A percentile compares a stretch with the other conserved stretches of the same genome.
Conservation (phyloP, 495 filamentous ascomycete genomes). For the Penicillium angulare region DNA sequence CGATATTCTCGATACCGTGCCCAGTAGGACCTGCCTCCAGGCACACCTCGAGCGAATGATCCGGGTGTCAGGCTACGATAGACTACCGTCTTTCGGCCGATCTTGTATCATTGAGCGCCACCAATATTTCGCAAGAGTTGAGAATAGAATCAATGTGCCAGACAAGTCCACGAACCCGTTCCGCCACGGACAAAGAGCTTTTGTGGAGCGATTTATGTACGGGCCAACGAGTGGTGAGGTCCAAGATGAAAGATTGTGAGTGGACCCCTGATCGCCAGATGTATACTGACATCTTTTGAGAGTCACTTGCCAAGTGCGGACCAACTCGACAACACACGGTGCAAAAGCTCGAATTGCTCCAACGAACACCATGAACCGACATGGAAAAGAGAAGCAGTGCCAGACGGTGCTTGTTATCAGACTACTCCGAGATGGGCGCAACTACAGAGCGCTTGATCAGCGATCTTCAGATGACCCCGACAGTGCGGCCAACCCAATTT, state of each 20-base stretch:
- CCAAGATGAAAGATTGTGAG: not conserved
- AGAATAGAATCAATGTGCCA: conserved; percentile 1
- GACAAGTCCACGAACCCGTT: conserved; percentile 1
- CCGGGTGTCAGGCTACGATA: not conserved
- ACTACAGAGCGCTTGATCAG: conserved; percentile 1
- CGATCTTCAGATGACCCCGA: not conserved
- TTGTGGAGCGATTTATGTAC: not conserved
- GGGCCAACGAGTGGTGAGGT: not conserved
- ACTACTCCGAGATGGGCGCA: not conserved
- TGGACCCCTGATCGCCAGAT: not conserved
- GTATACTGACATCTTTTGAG: not conserved
- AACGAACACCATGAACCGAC: not conserved
- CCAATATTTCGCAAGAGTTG: not conserved
- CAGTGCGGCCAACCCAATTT: conserved; percentile 2
- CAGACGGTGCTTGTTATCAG: not conserved
- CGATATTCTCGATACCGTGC: not conserved
- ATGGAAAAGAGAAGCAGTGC: not conserved
- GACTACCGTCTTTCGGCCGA: not conserved
- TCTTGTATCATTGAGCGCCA: not conserved
- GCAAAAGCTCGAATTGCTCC: not conserved
- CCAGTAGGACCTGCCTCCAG: not conserved
- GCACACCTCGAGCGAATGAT: not conserved
- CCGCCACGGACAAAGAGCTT: conserved; percentile 1
- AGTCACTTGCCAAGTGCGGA: not conserved
- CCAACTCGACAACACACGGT: not conserved